A percentile compares a stretch with the other conserved stretches of the same genome.
These are phyloP conservation scores for Gossypium schwendimanii DNA, from an alignment of 441 rosid species.

Conservation along the genomic window DNA sequence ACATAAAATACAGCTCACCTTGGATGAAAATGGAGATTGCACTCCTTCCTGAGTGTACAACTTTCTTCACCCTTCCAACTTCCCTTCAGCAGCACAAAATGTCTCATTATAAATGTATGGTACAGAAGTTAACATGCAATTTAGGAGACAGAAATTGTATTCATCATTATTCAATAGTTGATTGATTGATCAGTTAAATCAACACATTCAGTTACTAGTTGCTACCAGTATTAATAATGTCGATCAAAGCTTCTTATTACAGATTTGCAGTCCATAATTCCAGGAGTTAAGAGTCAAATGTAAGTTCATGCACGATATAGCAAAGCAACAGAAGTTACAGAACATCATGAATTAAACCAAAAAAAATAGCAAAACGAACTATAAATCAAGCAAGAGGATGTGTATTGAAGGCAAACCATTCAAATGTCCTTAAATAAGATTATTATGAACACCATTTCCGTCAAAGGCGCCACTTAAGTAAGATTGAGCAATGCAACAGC, in stretches of 20 bases:
- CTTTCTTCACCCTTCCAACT: neutral
- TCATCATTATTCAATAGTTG: neutral
- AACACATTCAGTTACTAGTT: neutral
- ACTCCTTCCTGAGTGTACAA: slow-evolving; percentile 85
- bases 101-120: neutral
- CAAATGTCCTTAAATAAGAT: slow-evolving; percentile 28
- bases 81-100: neutral
- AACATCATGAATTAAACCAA: neutral
- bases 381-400: neutral
- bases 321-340: neutral
- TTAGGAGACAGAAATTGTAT: neutral
- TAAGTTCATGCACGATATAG: neutral
- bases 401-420: neutral
- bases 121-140: neutral
- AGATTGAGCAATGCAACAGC: slow-evolving; percentile 92
- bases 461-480: slow-evolving; percentile 97
- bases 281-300: neutral
- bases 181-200: neutral
- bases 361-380: neutral
- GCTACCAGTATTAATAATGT: neutral
- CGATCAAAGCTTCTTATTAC: neutral
- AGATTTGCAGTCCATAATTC: neutral
- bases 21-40: slow-evolving; percentile 94
- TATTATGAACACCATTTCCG: slow-evolving; percentile 90
- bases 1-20: slow-evolving; percentile 39